Percentiles rank a stretch among this genome's conserved stretches.
phyloP scores from a whole-genome alignment of 2,329 filamentous ascomycete genomes.

The Diplocarpon rosae region DNA sequence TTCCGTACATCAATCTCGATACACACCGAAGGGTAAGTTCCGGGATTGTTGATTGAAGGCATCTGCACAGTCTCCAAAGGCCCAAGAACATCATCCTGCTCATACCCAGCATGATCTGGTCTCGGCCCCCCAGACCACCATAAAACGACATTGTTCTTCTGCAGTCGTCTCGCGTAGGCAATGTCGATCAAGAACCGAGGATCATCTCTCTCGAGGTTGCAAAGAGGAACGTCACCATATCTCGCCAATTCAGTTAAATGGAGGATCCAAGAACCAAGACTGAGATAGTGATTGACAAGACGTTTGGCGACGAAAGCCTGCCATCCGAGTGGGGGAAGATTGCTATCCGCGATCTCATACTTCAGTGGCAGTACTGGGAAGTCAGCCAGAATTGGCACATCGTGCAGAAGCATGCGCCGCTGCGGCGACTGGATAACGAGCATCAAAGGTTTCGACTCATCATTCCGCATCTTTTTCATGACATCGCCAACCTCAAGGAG shows the following conservation, averaged over 20 bases:
- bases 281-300: slow-evolving; percentile 80
- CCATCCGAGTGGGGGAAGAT: slow-evolving; percentile 87
- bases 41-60: slow-evolving; percentile 86
- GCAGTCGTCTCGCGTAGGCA: slow-evolving; percentile 80
- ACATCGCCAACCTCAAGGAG: slow-evolving; percentile 79
- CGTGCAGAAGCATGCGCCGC: slow-evolving; percentile 67
- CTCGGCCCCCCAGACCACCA: slow-evolving; percentile 90
- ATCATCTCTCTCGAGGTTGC: slow-evolving; percentile 90
- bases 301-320: slow-evolving; percentile 80
- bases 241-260: slow-evolving; percentile 80
- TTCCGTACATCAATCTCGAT: slow-evolving; percentile 93
- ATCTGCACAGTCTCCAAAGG: slow-evolving; percentile 80
- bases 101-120: slow-evolving; percentile 92
- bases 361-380: slow-evolving; percentile 75
- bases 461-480: slow-evolving; percentile 81
- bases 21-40: slow-evolving; percentile 90
- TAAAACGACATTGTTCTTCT: slow-evolving; percentile 83
- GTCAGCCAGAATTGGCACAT: slow-evolving; percentile 73
- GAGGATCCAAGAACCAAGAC: slow-evolving; percentile 82
- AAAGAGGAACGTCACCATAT: slow-evolving; percentile 89
- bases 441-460: slow-evolving; percentile 69
- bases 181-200: slow-evolving; percentile 93
- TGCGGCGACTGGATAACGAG: slow-evolving; percentile 88
- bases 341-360: slow-evolving; percentile 73
- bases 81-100: slow-evolving; percentile 79